Evolutionary conservation across 441 rosid genomes (phyloP).

Genomic region (Theobroma grandiflorum): DNA sequence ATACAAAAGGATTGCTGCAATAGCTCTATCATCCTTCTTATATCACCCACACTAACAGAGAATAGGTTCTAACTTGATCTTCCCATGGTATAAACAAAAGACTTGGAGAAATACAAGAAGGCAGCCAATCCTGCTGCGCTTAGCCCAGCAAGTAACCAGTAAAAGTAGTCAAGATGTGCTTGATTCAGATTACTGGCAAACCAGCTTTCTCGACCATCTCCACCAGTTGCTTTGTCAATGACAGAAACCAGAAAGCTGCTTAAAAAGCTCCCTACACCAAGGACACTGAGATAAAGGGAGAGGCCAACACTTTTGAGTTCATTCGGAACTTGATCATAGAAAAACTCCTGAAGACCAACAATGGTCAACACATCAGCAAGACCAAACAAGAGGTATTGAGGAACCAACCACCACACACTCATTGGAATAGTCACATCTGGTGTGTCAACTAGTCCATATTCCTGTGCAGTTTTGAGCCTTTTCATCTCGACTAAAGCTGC

Average conservation of each 20-base stretch:
- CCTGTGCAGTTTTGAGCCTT: slow-evolving; percentile 50
- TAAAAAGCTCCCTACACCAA: slow-evolving; percentile 50
- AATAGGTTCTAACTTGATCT: neutral
- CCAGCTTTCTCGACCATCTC: slow-evolving; percentile 42
- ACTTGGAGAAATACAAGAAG: slow-evolving; percentile 24
- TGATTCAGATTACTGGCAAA: slow-evolving; percentile 44
- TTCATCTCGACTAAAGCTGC: slow-evolving; percentile 56
- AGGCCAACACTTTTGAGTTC: slow-evolving; percentile 56
- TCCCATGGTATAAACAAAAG: slow-evolving; percentile 28
- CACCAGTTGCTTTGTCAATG: slow-evolving; percentile 37
- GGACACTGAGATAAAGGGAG: slow-evolving; percentile 46
- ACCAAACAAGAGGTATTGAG: slow-evolving; percentile 52
- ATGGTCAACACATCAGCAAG: slow-evolving; percentile 44
- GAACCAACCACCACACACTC: slow-evolving; percentile 55
- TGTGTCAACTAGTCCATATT: slow-evolving; percentile 41
- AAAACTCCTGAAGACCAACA: slow-evolving; percentile 58
- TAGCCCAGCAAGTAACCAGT: slow-evolving; percentile 35
- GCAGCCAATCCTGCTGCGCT: slow-evolving; percentile 25
- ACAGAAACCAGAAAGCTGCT: slow-evolving; percentile 48
- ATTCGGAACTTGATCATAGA: slow-evolving; percentile 52
- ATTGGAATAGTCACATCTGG: slow-evolving; percentile 45
- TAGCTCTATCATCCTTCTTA: no score
- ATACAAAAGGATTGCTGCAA: no score
- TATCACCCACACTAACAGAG: neutral
- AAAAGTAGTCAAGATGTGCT: slow-evolving; percentile 41